Percentiles rank a stretch among this genome's conserved stretches.
Evolutionary conservation across 371 early-diverging fungal species (phyloP).

Genomic region (Syncephalastrum monosporum): DNA sequence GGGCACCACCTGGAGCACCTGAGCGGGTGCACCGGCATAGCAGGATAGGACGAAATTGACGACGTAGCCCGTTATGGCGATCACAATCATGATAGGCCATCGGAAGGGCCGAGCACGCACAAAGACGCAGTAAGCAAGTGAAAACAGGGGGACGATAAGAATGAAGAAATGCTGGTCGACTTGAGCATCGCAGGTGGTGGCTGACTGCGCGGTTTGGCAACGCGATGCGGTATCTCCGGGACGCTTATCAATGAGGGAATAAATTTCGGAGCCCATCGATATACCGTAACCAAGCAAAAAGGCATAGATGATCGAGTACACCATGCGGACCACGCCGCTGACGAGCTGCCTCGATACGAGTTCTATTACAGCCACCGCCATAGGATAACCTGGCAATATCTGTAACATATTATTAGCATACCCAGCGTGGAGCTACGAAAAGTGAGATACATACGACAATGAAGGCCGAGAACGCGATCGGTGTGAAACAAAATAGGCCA

Average conservation of each 20-base stretch:
- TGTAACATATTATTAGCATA: too few relatives aligned
- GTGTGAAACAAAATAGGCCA: slow-evolving; percentile 46
- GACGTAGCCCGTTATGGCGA: slow-evolving; percentile 32
- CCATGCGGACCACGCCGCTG: slow-evolving; percentile 83
- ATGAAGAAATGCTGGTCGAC: slow-evolving; percentile 29
- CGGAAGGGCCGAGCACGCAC: slow-evolving; percentile 39
- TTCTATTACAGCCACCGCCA: slow-evolving; percentile 79
- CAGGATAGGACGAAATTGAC: slow-evolving; percentile 32
- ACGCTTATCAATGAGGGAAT: slow-evolving; percentile 30
- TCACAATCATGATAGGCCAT: slow-evolving; percentile 44
- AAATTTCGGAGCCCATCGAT: slow-evolving; percentile 64
- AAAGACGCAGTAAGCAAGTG: slow-evolving; percentile 41
- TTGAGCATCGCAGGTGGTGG: slow-evolving; percentile 29
- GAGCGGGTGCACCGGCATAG: slow-evolving; percentile 47
- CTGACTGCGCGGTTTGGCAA: slow-evolving; percentile 16
- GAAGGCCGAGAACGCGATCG: slow-evolving; percentile 50
- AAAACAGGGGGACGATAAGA: slow-evolving; percentile 42
- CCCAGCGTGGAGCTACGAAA: too few relatives aligned
- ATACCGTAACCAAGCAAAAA: slow-evolving; percentile 81
- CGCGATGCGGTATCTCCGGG: slow-evolving; percentile 13
- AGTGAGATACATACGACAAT: slow-evolving; percentile 29
- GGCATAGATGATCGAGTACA: slow-evolving; percentile 76
- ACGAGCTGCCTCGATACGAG: slow-evolving; percentile 82
- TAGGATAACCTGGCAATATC: slow-evolving; percentile 71
- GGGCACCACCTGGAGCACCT: slow-evolving; percentile 49